Base-by-base conservation (phyloP, 2,329 filamentous ascomycete species). In the Ceratocystis huliohia region DNA sequence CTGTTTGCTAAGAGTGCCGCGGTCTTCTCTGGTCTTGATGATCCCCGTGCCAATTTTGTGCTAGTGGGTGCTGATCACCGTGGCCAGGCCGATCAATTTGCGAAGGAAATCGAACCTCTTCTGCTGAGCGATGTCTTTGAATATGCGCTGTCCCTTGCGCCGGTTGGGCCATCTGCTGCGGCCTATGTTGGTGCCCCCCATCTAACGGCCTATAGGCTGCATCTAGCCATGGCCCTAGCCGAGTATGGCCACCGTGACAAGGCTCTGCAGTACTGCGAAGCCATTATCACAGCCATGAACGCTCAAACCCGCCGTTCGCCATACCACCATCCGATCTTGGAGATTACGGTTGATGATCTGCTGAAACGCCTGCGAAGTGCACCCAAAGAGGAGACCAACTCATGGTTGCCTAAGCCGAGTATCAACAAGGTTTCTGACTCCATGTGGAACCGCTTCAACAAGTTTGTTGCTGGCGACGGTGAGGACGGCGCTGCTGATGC, bases 111-210 rank as follows among this genome's bases (percentile, higher is more conserved):
- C 5, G 91, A 97, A 73, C 84, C 91, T 3, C 84, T 96, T n/a
- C 80, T 96, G 63, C 82, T 99, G n/a, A 97, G 91, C 53, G 94
- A 99, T 74, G 85, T 96, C 0, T 97, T 95, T 72, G 94, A 99
- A 74, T 97, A 91, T 74, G 91, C 89, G 0, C 79, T 90, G 10
- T 89, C 89, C 8, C 81, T 97, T 15, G 80, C 87, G 1, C 82
- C 82, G 25, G 79, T 80, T 33, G 53, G 13, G 5, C 80, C 82
- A 1, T 77, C 80, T 25, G 75, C 80, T 8, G 75, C 80, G 0
- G 78, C 84, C 44, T 81, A 82, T 50, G 82, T 89, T 67, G 90
- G 93, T 13, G 33, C 37, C 13, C 63, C 66, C 13, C 92, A 99
- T 75, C 78, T 99, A 44, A 85, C 95, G 67, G 85, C 87, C 1